phyloP scores from a whole-genome alignment of 2,329 filamentous ascomycete genomes.

The Exophiala oligosperma region DNA sequence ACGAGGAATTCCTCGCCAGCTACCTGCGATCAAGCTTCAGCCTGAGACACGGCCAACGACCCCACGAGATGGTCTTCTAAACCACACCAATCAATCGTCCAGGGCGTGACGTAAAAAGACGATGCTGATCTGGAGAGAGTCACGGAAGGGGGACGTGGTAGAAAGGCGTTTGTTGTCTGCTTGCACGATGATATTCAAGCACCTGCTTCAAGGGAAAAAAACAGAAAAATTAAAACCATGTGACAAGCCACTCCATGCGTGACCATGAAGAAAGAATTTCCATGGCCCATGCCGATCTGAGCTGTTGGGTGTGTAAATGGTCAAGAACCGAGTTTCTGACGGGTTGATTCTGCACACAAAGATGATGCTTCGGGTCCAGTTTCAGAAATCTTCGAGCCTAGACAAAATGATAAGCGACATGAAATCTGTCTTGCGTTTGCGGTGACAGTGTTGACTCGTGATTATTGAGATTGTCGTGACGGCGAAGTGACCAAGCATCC shows the following conservation, averaged over 20 bases:
- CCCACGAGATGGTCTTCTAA: constrained; percentile 99
- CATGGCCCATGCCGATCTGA: constrained; percentile 10
- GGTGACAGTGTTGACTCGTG: background rate
- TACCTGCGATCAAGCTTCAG: constrained; percentile 97
- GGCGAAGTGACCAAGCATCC: too few relatives aligned
- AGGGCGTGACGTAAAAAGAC: background rate
- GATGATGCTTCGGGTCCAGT: background rate
- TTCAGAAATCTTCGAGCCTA: constrained; percentile 10
- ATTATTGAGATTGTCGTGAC: background rate
- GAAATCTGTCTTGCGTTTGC: constrained; percentile 4
- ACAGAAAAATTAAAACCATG: background rate
- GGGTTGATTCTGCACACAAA: background rate
- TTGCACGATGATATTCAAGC: constrained; percentile 13
- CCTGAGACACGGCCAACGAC: constrained; percentile 98
- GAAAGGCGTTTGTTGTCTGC: constrained; percentile 12
- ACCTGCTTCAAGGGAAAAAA: constrained; percentile 1
- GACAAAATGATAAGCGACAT: constrained; percentile 17
- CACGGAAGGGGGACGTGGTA: constrained; percentile 1
- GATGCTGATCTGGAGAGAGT: constrained; percentile 8
- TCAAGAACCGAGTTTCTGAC: background rate
- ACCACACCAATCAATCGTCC: constrained; percentile 12
- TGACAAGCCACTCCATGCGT: constrained; percentile 7
- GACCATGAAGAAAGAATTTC: constrained; percentile 11
- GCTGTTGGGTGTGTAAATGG: constrained; percentile 3
- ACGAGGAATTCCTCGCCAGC: constrained; percentile 88